A percentile compares a stretch with the other conserved stretches of the same genome.
phyloP scores from a whole-genome alignment of 768 basidiomycete genomes.

The Strobilomyces echinocephalus region DNA sequence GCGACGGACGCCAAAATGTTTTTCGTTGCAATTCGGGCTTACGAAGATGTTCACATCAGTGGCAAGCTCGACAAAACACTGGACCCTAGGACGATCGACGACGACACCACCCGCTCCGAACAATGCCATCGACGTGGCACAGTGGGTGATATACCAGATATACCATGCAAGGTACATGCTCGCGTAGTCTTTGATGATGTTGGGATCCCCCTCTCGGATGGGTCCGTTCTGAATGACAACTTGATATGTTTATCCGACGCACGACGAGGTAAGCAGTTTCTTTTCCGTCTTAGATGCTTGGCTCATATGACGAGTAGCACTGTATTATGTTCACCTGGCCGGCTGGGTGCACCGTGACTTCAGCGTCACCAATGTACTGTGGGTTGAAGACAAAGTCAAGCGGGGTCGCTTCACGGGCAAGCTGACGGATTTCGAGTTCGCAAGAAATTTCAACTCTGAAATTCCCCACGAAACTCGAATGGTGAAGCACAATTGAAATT shows the following conservation, averaged over 20 bases:
- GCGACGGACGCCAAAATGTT: background rate
- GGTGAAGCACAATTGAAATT: background rate
- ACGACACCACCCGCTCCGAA: background rate
- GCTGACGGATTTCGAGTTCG: slow-evolving; percentile 11
- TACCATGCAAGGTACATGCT: background rate
- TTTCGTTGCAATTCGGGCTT: background rate
- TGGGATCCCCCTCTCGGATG: background rate
- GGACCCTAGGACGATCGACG: background rate
- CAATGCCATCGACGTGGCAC: background rate
- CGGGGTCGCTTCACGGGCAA: background rate
- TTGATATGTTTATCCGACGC: background rate
- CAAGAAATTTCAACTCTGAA: background rate
- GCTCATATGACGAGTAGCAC: background rate
- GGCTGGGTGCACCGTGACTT: background rate
- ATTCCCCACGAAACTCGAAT: background rate
- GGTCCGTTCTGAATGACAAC: background rate
- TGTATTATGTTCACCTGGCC: background rate
- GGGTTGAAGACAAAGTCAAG: background rate
- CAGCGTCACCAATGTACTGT: background rate
- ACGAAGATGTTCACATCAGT: background rate
- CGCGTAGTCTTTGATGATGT: background rate
- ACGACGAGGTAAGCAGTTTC: background rate
- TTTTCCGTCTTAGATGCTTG: too few relatives aligned
- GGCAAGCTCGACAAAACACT: background rate
- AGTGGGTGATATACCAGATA: background rate